phyloP scores from a whole-genome alignment of 768 basidiomycete genomes.

The Lactifluus volemus region DNA sequence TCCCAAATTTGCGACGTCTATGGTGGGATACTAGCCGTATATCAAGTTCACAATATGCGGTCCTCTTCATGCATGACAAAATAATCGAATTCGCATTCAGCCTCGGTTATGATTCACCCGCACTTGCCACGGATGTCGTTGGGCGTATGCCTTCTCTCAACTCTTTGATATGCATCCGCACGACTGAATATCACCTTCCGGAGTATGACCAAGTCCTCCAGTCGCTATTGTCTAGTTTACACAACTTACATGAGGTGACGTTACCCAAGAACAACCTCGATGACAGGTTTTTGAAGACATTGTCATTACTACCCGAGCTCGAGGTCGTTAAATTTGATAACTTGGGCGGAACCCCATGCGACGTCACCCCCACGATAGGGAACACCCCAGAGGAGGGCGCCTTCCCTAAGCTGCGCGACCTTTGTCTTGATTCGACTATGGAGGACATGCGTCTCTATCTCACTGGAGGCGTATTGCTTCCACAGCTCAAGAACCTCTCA shows the following conservation, averaged over 20 bases:
- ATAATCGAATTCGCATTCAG: conserved; percentile 11
- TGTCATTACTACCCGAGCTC: conserved; percentile 14
- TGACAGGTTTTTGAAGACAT: neutral
- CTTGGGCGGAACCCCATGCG: neutral
- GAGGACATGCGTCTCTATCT: conserved; percentile 15
- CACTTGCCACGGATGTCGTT: conserved; percentile 1
- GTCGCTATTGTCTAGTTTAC: conserved; percentile 6
- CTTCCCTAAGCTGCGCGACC: conserved; percentile 14
- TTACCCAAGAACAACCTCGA: conserved; percentile 11
- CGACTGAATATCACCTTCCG: neutral
- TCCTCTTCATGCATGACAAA: conserved; percentile 20
- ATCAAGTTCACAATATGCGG: neutral
- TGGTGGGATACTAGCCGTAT: neutral
- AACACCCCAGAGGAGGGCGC: conserved; percentile 6
- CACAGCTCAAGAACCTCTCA: conserved; percentile 7
- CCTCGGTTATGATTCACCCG: neutral
- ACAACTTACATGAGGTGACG: conserved; percentile 2
- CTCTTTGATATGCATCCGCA: neutral
- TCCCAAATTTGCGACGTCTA: conserved; percentile 17
- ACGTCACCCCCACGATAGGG: neutral
- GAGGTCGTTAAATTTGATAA: conserved; percentile 12
- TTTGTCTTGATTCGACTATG: conserved; percentile 15
- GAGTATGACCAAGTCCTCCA: neutral
- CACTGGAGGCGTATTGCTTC: conserved; percentile 10
- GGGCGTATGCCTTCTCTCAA: conserved; percentile 18